phyloP scores from a whole-genome alignment of 108 stramenopile species.

The Nitzschia putrida region DNA sequence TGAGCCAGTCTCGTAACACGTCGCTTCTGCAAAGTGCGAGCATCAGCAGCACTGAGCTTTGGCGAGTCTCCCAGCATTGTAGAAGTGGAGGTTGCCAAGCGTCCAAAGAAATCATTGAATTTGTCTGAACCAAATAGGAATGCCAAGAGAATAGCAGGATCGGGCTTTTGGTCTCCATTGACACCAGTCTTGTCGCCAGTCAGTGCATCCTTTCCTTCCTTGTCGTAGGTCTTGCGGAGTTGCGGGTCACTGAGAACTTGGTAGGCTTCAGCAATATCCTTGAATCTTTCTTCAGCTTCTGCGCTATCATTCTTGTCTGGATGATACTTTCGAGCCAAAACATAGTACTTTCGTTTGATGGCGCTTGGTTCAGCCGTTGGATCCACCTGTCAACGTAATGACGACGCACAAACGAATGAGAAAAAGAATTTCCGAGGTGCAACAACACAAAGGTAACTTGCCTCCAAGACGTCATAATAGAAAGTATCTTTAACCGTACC shows the following conservation, averaged over 20 bases:
- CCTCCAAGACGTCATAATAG: constrained; percentile 80
- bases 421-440: no score
- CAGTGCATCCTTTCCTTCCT: constrained; percentile 56
- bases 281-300: constrained; percentile 77
- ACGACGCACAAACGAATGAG: no score
- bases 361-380: constrained; percentile 66
- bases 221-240: constrained; percentile 64
- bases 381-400: constrained; percentile 8
- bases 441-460: constrained; percentile 7
- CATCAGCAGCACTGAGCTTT: constrained; percentile 48
- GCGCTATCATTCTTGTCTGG: constrained; percentile 78
- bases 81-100: constrained; percentile 65
- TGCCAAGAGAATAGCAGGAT: constrained; percentile 69
- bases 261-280: constrained; percentile 78
- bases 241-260: constrained; percentile 77
- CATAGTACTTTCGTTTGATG: constrained; percentile 91
- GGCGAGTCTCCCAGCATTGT: constrained; percentile 66
- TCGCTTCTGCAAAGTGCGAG: constrained; percentile 56
- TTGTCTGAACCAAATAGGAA: constrained; percentile 79
- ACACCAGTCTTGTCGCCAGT: constrained; percentile 64
- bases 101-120: constrained; percentile 67
- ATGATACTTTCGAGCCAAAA: constrained; percentile 88
- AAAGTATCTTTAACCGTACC: constrained; percentile 59
- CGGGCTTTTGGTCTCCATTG: constrained; percentile 31
- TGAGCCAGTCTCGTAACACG: constrained; percentile 64